A percentile compares a stretch with the other conserved stretches of the same genome.
phyloP scores from a whole-genome alignment of 129 eudicot species.

The Flaveria brownii region DNA sequence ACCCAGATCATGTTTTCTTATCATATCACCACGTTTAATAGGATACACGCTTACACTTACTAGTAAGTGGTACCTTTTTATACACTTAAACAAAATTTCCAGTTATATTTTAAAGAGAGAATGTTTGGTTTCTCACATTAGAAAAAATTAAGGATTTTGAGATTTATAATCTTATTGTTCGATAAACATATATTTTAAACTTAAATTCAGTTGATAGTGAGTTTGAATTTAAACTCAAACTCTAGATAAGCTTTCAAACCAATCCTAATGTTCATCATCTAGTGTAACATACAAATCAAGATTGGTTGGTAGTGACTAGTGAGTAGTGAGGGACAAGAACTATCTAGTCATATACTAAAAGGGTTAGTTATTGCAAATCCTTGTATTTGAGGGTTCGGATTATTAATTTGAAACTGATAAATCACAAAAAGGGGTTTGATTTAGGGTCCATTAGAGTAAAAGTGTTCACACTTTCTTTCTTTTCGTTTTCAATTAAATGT shows the following conservation, averaged over 20 bases:
- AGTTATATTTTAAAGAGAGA: no score
- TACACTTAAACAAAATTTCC: no score
- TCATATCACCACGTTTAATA: no score
- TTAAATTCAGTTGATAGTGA: not conserved
- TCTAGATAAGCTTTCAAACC: not conserved
- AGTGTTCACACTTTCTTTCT: not conserved
- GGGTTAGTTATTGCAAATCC: not conserved
- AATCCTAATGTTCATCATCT: not conserved
- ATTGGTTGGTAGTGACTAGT: not conserved
- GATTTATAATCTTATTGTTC: no score
- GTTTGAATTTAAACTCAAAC: not conserved
- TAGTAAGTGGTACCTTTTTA: no score
- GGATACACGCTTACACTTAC: no score
- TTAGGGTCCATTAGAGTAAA: not conserved
- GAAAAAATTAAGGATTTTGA: no score
- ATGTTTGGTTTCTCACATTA: no score
- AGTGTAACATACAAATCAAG: not conserved
- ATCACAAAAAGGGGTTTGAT: no score
- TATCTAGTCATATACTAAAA: slow-evolving; percentile 1
- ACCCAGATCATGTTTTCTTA: no score
- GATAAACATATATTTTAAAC: not conserved
- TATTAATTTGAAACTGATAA: no score
- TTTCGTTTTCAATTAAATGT: not conserved
- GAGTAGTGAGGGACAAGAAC: not conserved
- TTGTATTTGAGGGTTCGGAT: not conserved